Evolutionary conservation across 116 monocot species (phyloP).

Genomic region (Papilionanthe hybrid): DNA sequence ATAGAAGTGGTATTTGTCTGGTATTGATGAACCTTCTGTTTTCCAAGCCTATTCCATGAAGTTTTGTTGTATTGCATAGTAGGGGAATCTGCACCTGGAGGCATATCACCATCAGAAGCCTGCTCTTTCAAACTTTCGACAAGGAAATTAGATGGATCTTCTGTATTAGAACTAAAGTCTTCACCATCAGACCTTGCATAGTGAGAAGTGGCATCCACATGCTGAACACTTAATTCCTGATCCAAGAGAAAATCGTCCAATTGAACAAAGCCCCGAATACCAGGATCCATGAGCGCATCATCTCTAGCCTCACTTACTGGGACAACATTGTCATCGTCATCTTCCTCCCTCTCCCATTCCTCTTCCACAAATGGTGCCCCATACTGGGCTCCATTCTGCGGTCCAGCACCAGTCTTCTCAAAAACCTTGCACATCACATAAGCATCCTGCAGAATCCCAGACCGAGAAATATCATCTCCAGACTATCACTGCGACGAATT

Average conservation of each 20-base stretch:
- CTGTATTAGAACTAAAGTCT: neutral
- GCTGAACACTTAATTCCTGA: neutral
- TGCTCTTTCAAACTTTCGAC: neutral
- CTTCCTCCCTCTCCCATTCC: conserved; percentile 57
- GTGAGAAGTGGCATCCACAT: neutral
- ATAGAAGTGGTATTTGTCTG: neutral
- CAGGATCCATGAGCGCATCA: neutral
- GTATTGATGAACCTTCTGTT: neutral
- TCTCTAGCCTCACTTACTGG: neutral
- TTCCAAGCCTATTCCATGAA: neutral
- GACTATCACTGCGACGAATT: too few relatives aligned
- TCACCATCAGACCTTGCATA: neutral
- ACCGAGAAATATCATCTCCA: too few relatives aligned
- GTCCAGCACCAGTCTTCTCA: conserved; percentile 75
- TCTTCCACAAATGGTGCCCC: conserved; percentile 72
- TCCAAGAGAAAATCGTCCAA: conserved; percentile 22
- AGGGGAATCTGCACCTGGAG: neutral
- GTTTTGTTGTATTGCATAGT: neutral
- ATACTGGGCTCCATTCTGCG: conserved; percentile 91
- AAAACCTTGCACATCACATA: conserved; percentile 87
- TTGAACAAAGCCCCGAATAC: conserved; percentile 14
- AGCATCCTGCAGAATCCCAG: too few relatives aligned
- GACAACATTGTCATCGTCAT: conserved; percentile 16
- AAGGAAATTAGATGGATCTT: neutral
- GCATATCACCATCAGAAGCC: neutral